These are phyloP conservation scores for Gossypium trilobum DNA, from an alignment of 441 rosid genomes.

Conservation along the genomic window DNA sequence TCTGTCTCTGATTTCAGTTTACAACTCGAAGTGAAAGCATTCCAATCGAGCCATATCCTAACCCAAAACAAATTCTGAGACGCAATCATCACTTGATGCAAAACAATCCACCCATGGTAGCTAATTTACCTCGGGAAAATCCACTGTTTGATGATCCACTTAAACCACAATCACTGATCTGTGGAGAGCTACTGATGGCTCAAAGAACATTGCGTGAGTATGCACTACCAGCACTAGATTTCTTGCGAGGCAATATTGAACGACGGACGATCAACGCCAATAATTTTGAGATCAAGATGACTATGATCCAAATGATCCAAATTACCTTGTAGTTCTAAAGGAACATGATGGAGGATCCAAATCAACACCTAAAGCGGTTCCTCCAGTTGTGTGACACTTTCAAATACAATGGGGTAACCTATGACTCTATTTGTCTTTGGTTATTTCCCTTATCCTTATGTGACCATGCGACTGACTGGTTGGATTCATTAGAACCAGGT, in stretches of 20 bases:
- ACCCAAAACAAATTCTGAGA: background rate
- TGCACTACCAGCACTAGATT: background rate
- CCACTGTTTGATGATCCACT: background rate
- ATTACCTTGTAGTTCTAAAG: background rate
- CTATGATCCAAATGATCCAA: background rate
- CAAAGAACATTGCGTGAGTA: background rate
- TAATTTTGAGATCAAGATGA: background rate
- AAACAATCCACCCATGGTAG: background rate
- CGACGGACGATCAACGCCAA: background rate
- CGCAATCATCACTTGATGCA: background rate
- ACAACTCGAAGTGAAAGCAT: background rate
- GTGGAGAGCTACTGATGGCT: background rate
- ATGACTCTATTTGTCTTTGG: background rate
- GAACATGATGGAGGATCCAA: background rate
- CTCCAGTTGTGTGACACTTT: background rate
- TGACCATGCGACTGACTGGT: background rate
- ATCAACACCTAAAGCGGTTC: background rate
- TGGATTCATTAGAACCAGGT: background rate
- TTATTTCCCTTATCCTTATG: background rate
- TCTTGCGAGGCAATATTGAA: background rate
- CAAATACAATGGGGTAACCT: background rate
- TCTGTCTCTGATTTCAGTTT: background rate
- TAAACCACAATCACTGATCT: background rate
- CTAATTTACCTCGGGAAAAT: background rate
- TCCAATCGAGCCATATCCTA: background rate